Conservation (phyloP, 169 alveolate genomes). For the Eimeria falciformis region DNA sequence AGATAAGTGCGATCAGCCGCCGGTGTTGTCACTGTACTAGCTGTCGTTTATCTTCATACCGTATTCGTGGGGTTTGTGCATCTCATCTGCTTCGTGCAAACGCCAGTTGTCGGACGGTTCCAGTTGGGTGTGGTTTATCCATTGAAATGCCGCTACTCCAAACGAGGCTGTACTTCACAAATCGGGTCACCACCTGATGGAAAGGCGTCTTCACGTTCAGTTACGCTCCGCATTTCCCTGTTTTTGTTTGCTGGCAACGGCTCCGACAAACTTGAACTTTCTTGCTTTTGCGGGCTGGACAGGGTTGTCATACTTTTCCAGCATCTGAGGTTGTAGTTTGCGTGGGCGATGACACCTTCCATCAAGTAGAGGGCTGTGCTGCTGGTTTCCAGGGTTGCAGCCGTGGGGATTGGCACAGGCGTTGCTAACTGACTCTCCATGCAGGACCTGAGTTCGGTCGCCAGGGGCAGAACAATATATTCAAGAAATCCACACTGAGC, state of each 20-base stretch:
- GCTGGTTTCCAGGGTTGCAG: constrained; percentile 25
- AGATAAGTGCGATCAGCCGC: no score
- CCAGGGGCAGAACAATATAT: constrained; percentile 87
- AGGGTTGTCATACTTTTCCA: constrained; percentile 39
- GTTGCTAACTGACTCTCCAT: constrained; percentile 33
- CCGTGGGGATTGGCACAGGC: background rate
- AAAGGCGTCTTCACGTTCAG: background rate
- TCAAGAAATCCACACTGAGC: constrained; percentile 89
- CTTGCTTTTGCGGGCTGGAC: background rate
- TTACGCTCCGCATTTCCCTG: background rate
- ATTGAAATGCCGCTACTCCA: background rate
- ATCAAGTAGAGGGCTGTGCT: constrained; percentile 44
- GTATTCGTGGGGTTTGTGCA: no score
- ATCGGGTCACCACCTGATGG: background rate
- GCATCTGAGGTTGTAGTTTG: constrained; percentile 50
- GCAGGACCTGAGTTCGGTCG: constrained; percentile 74
- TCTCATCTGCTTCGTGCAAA: no score
- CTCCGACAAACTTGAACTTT: background rate
- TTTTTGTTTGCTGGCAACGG: background rate
- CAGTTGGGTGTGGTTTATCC: no score
- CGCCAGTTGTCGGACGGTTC: no score
- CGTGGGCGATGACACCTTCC: constrained; percentile 46
- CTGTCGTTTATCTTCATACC: no score
- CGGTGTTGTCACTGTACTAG: no score
- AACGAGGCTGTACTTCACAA: background rate